A percentile compares a stretch with the other conserved stretches of the same genome.
phyloP scores from a whole-genome alignment of 768 basidiomycete genomes.

The Phylloporus arenicola region DNA sequence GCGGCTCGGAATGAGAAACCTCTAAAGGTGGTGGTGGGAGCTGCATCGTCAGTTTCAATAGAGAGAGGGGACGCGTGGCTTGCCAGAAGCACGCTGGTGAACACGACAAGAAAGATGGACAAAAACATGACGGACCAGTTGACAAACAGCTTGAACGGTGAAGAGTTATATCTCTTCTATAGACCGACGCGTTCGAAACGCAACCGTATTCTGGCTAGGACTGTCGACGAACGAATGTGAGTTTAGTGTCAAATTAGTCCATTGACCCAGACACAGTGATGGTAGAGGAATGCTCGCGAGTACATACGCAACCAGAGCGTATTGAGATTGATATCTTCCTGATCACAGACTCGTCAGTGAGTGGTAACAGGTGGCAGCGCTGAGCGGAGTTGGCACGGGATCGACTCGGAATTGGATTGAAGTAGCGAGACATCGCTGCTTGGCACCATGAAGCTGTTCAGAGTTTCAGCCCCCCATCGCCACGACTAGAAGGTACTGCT shows the following conservation, averaged over 20 bases:
- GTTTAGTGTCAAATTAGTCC: too few relatives aligned
- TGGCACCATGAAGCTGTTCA: too few relatives aligned
- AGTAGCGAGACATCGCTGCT: too few relatives aligned
- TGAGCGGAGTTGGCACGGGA: too few relatives aligned
- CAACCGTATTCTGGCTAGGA: slow-evolving; percentile 7
- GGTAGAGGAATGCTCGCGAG: not conserved
- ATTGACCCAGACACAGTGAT: too few relatives aligned
- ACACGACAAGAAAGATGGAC: slow-evolving; percentile 3
- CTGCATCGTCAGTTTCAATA: not conserved
- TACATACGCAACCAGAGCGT: not conserved
- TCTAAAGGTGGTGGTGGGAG: slow-evolving; percentile 4
- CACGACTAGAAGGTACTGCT: too few relatives aligned
- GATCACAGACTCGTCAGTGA: too few relatives aligned
- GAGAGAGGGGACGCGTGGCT: slow-evolving; percentile 23
- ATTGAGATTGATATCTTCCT: too few relatives aligned
- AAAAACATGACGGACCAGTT: slow-evolving; percentile 13
- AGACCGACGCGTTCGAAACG: slow-evolving; percentile 10
- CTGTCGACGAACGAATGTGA: not conserved
- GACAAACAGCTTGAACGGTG: not conserved
- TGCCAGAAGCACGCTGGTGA: slow-evolving; percentile 29
- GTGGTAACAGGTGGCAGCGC: too few relatives aligned
- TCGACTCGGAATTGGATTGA: too few relatives aligned
- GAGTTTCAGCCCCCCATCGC: too few relatives aligned
- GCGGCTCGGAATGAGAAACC: slow-evolving; percentile 20
- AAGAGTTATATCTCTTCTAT: slow-evolving; percentile 1